phyloP scores from a whole-genome alignment of 805 yeast species.

The Ogataea pignaliae region DNA sequence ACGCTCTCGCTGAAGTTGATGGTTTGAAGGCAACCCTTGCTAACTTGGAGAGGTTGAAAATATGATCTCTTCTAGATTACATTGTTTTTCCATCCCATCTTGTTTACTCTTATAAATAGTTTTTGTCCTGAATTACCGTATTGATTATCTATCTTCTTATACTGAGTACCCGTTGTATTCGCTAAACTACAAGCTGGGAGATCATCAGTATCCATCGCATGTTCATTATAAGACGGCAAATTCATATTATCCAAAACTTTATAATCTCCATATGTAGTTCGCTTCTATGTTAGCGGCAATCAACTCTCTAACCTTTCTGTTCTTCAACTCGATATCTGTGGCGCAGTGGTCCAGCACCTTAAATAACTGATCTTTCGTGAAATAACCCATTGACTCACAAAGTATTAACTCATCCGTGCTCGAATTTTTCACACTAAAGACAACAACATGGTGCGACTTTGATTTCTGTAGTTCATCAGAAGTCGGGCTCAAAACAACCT shows the following conservation, averaged over 20 bases:
- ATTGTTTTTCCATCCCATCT: neutral
- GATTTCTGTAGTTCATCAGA: slow-evolving; percentile 38
- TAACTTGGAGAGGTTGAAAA: slow-evolving; percentile 75
- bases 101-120: slow-evolving; percentile 1
- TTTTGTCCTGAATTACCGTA: neutral
- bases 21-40: slow-evolving; percentile 83
- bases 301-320: slow-evolving; percentile 40
- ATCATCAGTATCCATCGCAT: neutral
- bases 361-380: slow-evolving; percentile 52
- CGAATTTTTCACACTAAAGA: slow-evolving; percentile 50
- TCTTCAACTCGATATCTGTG: slow-evolving; percentile 40
- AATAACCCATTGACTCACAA: slow-evolving; percentile 69
- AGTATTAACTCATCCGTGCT: slow-evolving; percentile 54
- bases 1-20: slow-evolving; percentile 78
- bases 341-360: slow-evolving; percentile 50
- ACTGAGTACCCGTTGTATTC: neutral
- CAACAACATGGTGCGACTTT: slow-evolving; percentile 61
- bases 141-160: neutral
- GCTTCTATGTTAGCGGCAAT: slow-evolving; percentile 43
- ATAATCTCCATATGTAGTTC: slow-evolving; percentile 58
- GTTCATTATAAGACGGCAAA: neutral
- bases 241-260: neutral
- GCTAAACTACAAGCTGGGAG: neutral
- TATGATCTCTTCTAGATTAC: slow-evolving; percentile 25
- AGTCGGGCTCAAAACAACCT: slow-evolving; percentile 42